Percentiles rank a stretch among this genome's conserved stretches.
Evolutionary conservation across 805 yeast species (phyloP).

Genomic region (Wickerhamomyces queroliae): DNA sequence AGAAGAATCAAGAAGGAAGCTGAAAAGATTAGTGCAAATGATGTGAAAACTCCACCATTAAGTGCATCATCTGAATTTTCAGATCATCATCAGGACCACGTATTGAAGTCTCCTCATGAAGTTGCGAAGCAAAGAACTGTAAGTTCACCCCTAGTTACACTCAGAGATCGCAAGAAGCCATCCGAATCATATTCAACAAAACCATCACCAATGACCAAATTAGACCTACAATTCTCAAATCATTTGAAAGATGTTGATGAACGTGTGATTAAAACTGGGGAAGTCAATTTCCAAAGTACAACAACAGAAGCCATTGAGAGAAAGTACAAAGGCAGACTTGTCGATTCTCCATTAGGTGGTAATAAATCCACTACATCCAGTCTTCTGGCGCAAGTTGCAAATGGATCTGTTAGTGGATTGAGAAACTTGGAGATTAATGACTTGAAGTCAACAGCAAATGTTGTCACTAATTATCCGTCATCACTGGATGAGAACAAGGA

Average conservation of each 20-base stretch:
- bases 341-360: slow-evolving; percentile 51
- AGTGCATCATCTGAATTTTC: not conserved
- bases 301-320: slow-evolving; percentile 48
- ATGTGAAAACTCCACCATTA: not conserved
- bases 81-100: not conserved
- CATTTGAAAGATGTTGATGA: slow-evolving; percentile 52
- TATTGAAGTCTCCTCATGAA: slow-evolving; percentile 1
- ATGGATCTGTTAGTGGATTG: slow-evolving; percentile 36
- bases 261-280: slow-evolving; percentile 52
- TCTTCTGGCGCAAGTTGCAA: slow-evolving; percentile 37
- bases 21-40: not conserved
- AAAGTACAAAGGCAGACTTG: slow-evolving; percentile 49
- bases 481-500: slow-evolving; percentile 16
- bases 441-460: too few relatives aligned
- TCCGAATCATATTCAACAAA: slow-evolving; percentile 2
- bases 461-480: slow-evolving; percentile 16
- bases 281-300: slow-evolving; percentile 39
- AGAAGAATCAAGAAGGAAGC: not conserved
- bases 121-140: slow-evolving; percentile 2
- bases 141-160: slow-evolving; percentile 11
- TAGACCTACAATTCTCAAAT: slow-evolving; percentile 56
- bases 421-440: slow-evolving; percentile 31
- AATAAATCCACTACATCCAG: slow-evolving; percentile 32
- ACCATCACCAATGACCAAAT: slow-evolving; percentile 42
- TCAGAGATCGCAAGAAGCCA: slow-evolving; percentile 8